phyloP scores from a whole-genome alignment of 2,329 filamentous ascomycete species.

The Ceratocystis harringtonii region DNA sequence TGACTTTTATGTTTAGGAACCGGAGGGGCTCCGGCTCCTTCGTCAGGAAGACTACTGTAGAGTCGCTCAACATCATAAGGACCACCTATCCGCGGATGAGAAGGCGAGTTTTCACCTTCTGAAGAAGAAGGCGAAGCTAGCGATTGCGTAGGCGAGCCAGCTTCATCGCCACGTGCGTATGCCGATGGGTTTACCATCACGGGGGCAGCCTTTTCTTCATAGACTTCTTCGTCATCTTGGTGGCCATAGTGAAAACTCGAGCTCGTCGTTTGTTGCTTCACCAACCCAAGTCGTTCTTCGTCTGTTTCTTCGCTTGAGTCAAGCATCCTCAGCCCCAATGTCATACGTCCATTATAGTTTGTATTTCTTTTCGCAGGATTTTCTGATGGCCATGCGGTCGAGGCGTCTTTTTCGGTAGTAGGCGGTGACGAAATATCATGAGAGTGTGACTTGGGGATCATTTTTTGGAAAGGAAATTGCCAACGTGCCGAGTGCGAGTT shows the following conservation, averaged over 20 bases:
- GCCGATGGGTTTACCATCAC: not conserved
- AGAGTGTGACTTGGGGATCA: slow-evolving; percentile 40
- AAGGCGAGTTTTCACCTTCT: slow-evolving; percentile 4
- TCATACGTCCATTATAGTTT: slow-evolving; percentile 7
- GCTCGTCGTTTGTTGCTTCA: slow-evolving; percentile 47
- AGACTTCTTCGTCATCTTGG: slow-evolving; percentile 14
- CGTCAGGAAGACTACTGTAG: slow-evolving; percentile 4
- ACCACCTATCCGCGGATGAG: slow-evolving; percentile 1
- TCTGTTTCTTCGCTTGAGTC: slow-evolving; percentile 45
- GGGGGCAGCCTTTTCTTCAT: slow-evolving; percentile 10
- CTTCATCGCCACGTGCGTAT: not conserved
- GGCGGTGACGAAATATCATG: slow-evolving; percentile 32
- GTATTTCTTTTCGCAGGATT: not conserved
- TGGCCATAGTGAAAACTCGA: slow-evolving; percentile 7
- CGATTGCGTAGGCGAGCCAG: not conserved
- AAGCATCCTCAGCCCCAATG: slow-evolving; percentile 17
- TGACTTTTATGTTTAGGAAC: slow-evolving; percentile 9
- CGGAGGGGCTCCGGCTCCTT: not conserved
- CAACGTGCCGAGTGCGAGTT: slow-evolving; percentile 49
- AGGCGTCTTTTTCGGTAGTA: slow-evolving; percentile 19
- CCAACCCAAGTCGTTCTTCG: slow-evolving; percentile 68
- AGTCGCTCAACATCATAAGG: slow-evolving; percentile 16
- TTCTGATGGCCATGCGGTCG: not conserved
- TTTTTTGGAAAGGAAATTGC: slow-evolving; percentile 85
- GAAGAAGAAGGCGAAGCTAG: slow-evolving; percentile 7